phyloP scores from a whole-genome alignment of 495 filamentous ascomycete genomes.

The Penicillium waksmanii region DNA sequence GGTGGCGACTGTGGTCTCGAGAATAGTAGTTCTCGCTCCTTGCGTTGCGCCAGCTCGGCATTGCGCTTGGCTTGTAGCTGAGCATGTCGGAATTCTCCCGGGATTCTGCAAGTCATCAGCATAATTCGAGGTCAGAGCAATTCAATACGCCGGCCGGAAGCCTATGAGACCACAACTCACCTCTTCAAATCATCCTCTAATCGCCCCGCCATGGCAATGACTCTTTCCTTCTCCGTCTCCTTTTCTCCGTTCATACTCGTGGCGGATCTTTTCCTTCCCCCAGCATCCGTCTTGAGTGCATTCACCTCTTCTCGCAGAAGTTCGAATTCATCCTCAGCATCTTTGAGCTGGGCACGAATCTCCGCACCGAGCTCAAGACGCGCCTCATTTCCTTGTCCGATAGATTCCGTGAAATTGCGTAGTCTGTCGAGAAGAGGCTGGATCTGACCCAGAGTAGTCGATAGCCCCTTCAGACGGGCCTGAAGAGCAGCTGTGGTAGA shows the following conservation, averaged over 20 bases:
- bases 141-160: background rate
- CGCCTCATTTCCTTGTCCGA: constrained; percentile 63
- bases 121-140: background rate
- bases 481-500: constrained; percentile 62
- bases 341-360: constrained; percentile 80
- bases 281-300: constrained; percentile 55
- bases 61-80: constrained; percentile 81
- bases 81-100: constrained; percentile 78
- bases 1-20: constrained; percentile 47
- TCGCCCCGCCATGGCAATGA: constrained; percentile 65
- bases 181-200: constrained; percentile 69
- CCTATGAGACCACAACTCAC: constrained; percentile 43
- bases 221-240: constrained; percentile 58
- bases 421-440: constrained; percentile 77
- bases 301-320: constrained; percentile 77
- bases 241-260: constrained; percentile 48
- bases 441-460: constrained; percentile 67
- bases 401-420: constrained; percentile 65
- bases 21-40: constrained; percentile 78
- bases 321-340: constrained; percentile 86
- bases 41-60: constrained; percentile 69
- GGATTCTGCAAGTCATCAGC: constrained; percentile 53
- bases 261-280: constrained; percentile 40
- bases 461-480: constrained; percentile 67
- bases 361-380: constrained; percentile 78